Evolutionary conservation across 345 rosid species (phyloP).

Genomic region (Dovyalis caffra): DNA sequence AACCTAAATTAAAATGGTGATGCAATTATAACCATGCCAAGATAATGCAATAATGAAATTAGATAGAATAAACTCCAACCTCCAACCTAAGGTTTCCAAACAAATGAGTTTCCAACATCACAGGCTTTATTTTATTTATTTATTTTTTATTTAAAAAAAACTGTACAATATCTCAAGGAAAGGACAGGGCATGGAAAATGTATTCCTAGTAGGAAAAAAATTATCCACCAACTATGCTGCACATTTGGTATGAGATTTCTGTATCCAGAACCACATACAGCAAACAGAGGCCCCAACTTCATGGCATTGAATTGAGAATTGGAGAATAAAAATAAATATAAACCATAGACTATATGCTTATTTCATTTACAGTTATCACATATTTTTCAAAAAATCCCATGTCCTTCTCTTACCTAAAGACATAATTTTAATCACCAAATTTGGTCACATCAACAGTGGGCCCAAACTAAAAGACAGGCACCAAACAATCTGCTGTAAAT

Average conservation of each 20-base stretch:
- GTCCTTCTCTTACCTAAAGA: not conserved
- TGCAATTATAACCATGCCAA: not conserved
- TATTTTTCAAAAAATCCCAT: not conserved
- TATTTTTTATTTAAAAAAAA: not conserved
- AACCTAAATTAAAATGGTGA: slow-evolving; percentile 28
- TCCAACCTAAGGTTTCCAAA: not conserved
- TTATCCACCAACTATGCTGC: not conserved
- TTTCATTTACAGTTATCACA: not conserved
- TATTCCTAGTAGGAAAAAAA: not conserved
- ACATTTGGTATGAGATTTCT: not conserved
- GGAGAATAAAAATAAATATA: not conserved
- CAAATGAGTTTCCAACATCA: not conserved
- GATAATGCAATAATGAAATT: not conserved
- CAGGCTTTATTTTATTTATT: too few relatives aligned
- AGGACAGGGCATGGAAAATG: not conserved
- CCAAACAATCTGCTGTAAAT: not conserved
- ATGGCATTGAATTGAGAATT: not conserved
- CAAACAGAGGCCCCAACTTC: not conserved
- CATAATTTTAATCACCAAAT: not conserved
- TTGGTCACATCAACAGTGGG: not conserved
- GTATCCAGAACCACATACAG: not conserved
- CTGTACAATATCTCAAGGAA: not conserved
- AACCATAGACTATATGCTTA: not conserved
- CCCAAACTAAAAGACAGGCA: not conserved
- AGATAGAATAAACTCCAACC: not conserved